phyloP scores from a whole-genome alignment of 1,139 yeast genomes.

The Meyerozyma guilliermondii region DNA sequence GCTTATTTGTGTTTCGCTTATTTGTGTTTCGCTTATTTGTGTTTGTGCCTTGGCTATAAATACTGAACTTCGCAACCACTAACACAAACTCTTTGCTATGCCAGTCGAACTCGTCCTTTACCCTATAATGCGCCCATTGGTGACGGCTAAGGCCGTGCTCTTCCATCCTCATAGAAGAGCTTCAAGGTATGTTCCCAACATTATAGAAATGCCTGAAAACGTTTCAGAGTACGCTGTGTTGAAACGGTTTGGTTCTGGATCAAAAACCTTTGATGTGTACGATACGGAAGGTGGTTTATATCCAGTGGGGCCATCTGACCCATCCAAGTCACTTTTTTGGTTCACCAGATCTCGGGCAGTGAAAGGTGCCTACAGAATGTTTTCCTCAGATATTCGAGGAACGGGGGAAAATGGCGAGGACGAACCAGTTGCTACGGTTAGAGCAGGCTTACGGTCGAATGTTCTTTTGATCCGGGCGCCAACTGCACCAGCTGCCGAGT shows the following conservation, averaged over 20 bases:
- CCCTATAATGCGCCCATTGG: constrained; percentile 57
- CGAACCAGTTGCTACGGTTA: constrained; percentile 51
- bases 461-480: constrained; percentile 49
- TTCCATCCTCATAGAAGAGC: constrained; percentile 56
- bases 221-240: constrained; percentile 42
- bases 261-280: constrained; percentile 50
- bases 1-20: background rate
- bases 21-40: background rate
- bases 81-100: constrained; percentile 23
- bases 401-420: constrained; percentile 45
- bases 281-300: constrained; percentile 35
- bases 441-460: constrained; percentile 59
- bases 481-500: constrained; percentile 43
- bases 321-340: constrained; percentile 41
- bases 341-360: constrained; percentile 58
- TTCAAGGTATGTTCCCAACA: constrained; percentile 51
- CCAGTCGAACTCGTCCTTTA: constrained; percentile 55
- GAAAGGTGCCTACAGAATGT: constrained; percentile 60
- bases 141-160: constrained; percentile 47
- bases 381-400: constrained; percentile 29
- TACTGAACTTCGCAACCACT: background rate
- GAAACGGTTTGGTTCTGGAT: constrained; percentile 54
- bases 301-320: constrained; percentile 33
- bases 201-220: constrained; percentile 37
- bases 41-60: background rate